Evolutionary conservation across 2,329 filamentous ascomycete genomes (phyloP).

Genomic region (Grosmannia serpens): DNA sequence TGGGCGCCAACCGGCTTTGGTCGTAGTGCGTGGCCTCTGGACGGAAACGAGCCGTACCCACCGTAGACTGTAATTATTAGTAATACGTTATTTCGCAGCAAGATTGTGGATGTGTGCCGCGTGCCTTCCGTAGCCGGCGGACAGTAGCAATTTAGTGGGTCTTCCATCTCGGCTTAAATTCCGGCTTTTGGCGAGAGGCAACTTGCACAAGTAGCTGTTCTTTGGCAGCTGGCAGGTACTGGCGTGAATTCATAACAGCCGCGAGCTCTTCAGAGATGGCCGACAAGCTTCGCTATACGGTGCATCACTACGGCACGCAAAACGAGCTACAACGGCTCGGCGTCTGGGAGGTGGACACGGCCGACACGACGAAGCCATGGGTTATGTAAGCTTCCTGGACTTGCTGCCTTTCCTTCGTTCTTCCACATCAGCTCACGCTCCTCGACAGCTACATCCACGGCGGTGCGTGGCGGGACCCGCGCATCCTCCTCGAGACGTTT

Average conservation of each 20-base stretch:
- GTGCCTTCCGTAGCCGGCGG: background rate
- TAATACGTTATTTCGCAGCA: background rate
- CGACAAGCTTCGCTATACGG: background rate
- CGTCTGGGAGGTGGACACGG: constrained; percentile 1
- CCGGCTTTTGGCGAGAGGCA: no score
- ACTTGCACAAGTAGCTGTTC: background rate
- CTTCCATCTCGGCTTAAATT: no score
- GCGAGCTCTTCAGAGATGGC: background rate
- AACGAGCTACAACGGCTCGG: background rate
- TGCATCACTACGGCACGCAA: background rate
- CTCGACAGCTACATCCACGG: background rate
- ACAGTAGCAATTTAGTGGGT: background rate
- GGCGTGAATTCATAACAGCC: background rate
- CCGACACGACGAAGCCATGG: background rate
- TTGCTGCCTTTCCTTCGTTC: no score
- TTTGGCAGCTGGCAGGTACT: no score
- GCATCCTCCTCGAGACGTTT: background rate
- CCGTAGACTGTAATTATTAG: background rate
- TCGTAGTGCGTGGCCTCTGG: background rate
- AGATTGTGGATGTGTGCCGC: background rate
- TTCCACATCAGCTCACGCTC: background rate
- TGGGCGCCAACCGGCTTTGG: background rate
- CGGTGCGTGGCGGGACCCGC: background rate
- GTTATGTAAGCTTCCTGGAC: background rate
- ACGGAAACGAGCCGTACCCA: background rate